Evolutionary conservation across 106 monocot genomes (phyloP).

Genomic region (Acorus calamus): DNA sequence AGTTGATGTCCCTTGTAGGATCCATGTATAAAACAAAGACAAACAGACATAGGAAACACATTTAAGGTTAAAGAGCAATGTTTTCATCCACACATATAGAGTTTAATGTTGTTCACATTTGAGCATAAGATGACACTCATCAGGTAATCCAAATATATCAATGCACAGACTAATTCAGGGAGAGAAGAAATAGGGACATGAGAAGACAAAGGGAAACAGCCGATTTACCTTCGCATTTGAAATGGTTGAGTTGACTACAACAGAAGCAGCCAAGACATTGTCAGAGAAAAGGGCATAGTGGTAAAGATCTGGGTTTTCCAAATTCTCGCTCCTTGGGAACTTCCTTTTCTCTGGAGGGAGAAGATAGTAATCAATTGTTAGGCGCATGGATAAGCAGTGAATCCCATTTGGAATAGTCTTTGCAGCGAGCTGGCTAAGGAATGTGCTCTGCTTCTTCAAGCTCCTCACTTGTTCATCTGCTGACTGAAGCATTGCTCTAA

Average conservation of each 20-base stretch:
- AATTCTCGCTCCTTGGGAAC: conserved; percentile 48
- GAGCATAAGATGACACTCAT: too few relatives aligned
- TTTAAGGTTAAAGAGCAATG: too few relatives aligned
- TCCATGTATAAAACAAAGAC: too few relatives aligned
- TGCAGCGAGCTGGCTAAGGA: conserved; percentile 66
- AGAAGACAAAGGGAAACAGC: background rate
- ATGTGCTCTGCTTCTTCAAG: conserved; percentile 67
- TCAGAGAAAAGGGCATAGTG: conserved; percentile 76
- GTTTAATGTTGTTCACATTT: too few relatives aligned
- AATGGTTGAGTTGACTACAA: conserved; percentile 66
- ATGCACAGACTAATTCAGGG: background rate
- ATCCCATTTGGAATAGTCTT: conserved; percentile 70
- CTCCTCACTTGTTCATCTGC: conserved; percentile 58
- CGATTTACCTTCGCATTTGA: conserved; percentile 52
- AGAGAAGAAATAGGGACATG: background rate
- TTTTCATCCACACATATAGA: too few relatives aligned
- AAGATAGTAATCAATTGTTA: conserved; percentile 57
- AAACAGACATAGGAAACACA: too few relatives aligned
- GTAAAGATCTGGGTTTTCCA: conserved; percentile 52
- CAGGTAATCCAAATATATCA: too few relatives aligned
- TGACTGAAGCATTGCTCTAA: conserved; percentile 64
- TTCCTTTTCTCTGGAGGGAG: conserved; percentile 43
- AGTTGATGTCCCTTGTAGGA: too few relatives aligned
- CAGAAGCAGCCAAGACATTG: conserved; percentile 73
- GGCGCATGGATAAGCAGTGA: conserved; percentile 66